Evolutionary conservation across 352 stramenopile genomes (phyloP).

Genomic region (Pseudoperonospora humuli): DNA sequence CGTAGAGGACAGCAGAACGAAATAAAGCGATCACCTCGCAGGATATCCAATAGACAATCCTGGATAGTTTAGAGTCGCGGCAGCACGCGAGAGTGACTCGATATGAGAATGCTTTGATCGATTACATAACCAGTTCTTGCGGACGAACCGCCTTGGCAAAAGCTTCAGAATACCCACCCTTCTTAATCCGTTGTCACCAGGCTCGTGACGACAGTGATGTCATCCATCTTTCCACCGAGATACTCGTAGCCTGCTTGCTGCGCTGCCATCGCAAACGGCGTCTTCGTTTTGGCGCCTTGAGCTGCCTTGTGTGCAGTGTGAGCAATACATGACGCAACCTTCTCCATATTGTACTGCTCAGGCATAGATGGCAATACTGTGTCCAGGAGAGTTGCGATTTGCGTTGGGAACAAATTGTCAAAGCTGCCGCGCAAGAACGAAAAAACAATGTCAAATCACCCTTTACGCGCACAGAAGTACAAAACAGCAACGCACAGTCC

Average conservation of each 20-base stretch:
- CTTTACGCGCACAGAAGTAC: neutral
- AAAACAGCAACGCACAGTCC: conserved; percentile 63
- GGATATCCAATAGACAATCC: too few species aligned
- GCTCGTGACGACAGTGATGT: conserved; percentile 85
- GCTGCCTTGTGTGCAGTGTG: conserved; percentile 74
- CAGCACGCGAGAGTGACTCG: too few species aligned
- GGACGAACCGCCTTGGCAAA: neutral
- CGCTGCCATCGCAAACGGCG: conserved; percentile 70
- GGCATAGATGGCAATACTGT: conserved; percentile 46
- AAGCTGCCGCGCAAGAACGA: conserved; percentile 47
- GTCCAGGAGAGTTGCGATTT: conserved; percentile 72
- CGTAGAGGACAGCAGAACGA: too few species aligned
- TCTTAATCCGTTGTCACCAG: conserved; percentile 35
- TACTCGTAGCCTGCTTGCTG: conserved; percentile 72
- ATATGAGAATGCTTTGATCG: conserved; percentile 3
- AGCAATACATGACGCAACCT: conserved; percentile 69
- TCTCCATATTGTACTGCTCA: conserved; percentile 59
- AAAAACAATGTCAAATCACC: neutral
- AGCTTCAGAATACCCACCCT: neutral
- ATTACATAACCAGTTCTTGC: conserved; percentile 9
- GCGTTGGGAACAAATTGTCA: conserved; percentile 91
- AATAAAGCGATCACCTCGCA: too few species aligned
- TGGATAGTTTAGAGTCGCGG: too few species aligned
- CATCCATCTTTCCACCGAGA: conserved; percentile 85
- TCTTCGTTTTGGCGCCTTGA: conserved; percentile 60